Base-by-base conservation (phyloP, 768 basidiomycete genomes). In the Naganishia vishniacii region DNA sequence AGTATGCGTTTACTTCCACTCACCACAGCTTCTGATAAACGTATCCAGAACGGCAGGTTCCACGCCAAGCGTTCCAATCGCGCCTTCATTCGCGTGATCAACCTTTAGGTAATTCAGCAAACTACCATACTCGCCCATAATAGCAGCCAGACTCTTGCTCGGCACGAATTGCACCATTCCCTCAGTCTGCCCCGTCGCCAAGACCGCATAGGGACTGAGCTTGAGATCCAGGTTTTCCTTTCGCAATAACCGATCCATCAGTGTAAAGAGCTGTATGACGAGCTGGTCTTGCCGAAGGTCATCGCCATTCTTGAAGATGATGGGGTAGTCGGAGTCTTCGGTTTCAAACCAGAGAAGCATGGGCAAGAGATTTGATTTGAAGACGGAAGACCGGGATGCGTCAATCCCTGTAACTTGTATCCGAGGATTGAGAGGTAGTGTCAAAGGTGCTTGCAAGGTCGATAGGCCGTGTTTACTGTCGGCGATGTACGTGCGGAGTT, bases 261-360 rank as follows among this genome's bases (percentile, higher is more conserved):
- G 84, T 16, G 92, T 95, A 77, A 99, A 93, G n/a, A 98, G 82
- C 77, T 99, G 95, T 53, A 98, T 88, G 28, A 98, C 93, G 40
- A 99, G 84, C 76, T 99, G 95, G 74, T 99, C 95, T 77, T 99
- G 95, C 23, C 95, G 86, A 82, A 98, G 87, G 73, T 99, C 95
- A 73, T 98, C 95, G 15, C 95, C 95, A 69, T 97, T 93, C 78
- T 98, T 99, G 83, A 98, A 97, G 65, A 99, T 98, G 58, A 97
- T 84, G 0, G 93, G 89, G 76, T 88, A 98, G 41, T 69, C 69
- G 11, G 56, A 31, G 12, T 65, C 86, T 62, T 90, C 88, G 69
- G 88, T 88, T 70, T 89, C 86, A 77, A 98, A 94, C 76, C 88
- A 91, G 18, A 99, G 81, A 20, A 94, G 81, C 59, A 99, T 82